Evolutionary conservation across 2,329 filamentous ascomycete species (phyloP), one percentile per base, ranked within the genome.

Genomic region (Epichloe gansuensis): DNA sequence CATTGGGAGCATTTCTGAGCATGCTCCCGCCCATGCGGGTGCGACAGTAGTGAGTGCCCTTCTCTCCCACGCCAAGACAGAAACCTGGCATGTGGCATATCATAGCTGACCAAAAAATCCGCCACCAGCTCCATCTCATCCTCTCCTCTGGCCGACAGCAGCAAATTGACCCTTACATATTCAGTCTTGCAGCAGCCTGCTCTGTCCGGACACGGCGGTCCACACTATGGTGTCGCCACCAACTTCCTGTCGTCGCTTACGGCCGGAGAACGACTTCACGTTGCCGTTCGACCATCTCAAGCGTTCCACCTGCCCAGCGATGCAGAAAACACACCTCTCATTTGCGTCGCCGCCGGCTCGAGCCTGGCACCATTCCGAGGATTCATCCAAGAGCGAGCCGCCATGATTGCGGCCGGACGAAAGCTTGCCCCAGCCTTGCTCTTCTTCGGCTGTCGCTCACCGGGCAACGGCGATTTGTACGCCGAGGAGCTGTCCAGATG

Each of bases 1-100:
- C 85, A 0, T 75, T 93, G 25, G 76, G 76, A 3, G 69, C 78
- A 17, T 91, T 86, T 69, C 73, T 93, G 7, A 74, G 75, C 37
- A 83, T 89, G 74, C 76, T 90, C 0, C 85, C 85, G 2, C 83
- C 86, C 0, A 87, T 93, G 82, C 81, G 86, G 31, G 75, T 87
- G 41, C 78, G 86, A n/a, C 83, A 88, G 65, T 90, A 90, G 65
- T 71, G 59, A 59, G 66, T 56, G 15, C 4, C 4, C 11, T 39
- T 42, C 38, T 11, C n/a, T 43, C 6, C 11, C 17, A 21, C 17
- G 17, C 17, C 17, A 21, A 21, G 17, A 21, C 17, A 21, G 17
- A 21, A 21, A 21, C 17, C 17, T 21, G 17, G 17, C 17, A 21
- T 21, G 17, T 21, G 17, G 17, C 17, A 21, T 21, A 21, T 31